Percentiles rank a stretch among this genome's conserved stretches.
Conservation (phyloP, 495 filamentous ascomycete species). For the Podospora australis region DNA sequence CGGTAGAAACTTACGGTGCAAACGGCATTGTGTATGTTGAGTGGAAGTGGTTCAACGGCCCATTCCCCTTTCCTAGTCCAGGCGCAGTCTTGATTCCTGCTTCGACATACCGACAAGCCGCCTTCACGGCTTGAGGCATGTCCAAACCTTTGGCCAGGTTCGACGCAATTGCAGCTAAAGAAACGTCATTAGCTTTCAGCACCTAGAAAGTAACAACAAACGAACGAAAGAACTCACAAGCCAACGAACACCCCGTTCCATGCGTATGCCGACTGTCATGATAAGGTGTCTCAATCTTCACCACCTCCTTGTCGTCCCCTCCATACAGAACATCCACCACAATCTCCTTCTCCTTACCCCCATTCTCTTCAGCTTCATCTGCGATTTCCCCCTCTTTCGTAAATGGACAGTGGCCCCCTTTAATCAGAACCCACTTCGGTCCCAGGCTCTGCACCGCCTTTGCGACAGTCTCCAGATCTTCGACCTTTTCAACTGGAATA, state of each 20-base stretch:
- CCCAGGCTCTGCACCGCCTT: constrained; percentile 60
- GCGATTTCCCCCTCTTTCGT: constrained; percentile 53
- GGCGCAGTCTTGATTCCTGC: constrained; percentile 73
- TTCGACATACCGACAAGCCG: constrained; percentile 73
- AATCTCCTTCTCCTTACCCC: constrained; percentile 55
- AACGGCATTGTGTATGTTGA: constrained; percentile 75
- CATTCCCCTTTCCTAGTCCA: constrained; percentile 70
- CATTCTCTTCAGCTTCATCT: constrained; percentile 37
- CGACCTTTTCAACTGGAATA: constrained; percentile 45
- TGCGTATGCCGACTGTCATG: constrained; percentile 75
- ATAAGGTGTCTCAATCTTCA: constrained; percentile 60
- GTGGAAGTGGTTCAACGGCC: constrained; percentile 93
- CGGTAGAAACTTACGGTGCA: constrained; percentile 66
- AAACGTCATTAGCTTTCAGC: not conserved
- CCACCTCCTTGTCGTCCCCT: constrained; percentile 3
- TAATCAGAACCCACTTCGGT: constrained; percentile 73
- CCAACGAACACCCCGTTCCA: constrained; percentile 91
- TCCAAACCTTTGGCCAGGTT: constrained; percentile 62
- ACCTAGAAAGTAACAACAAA: not conserved
- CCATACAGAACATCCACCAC: constrained; percentile 74
- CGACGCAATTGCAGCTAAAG: constrained; percentile 73
- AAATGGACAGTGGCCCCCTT: constrained; percentile 88
- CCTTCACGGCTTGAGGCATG: constrained; percentile 57
- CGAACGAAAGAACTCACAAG: constrained; percentile 50
- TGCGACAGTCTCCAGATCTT: constrained; percentile 62